Evolutionary conservation across 257 asterid species (phyloP), one percentile per base, ranked within the genome.

Genomic region (Haberlea rhodopensis): DNA sequence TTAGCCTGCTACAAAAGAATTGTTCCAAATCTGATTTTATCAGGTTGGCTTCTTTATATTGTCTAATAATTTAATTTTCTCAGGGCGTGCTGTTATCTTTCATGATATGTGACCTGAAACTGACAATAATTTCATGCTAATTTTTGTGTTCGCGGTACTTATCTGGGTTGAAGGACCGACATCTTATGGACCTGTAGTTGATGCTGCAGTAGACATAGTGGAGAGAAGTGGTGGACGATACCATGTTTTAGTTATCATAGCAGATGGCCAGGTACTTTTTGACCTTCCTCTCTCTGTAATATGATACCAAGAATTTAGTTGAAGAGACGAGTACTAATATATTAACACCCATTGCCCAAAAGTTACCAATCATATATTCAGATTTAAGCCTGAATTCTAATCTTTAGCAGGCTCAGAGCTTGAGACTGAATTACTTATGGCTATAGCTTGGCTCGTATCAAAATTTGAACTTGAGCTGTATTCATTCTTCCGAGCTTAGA

Each of bases 131-230:
- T 45, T 25, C 48, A 15, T 18, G 27, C 58, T 49, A 25, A 34
- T n/a, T 28, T 54, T 43, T 49, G 2, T 63, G 18, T 13, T 18
- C 53, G 37, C 45, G 32, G 8, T 13, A 54, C 62, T 40, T 59
- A 28, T 32, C 63, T 64, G 58, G 23, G 52, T 53, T 72, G 60
- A 70, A 89, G 96, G 96, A 67, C 96, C 95, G 71, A 89, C 96
- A 16, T 86, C 95, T 27, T 86, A 84, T 74, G 95, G 82, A 69
- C 92, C 96, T 10, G 92, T 81, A 22, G 80, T 89, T 65, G 95
- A 86, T 81, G 96, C 92, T 68, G 92, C 96, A 5, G 76, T 89
- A 66, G 90, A 89, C 71, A 84, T 86, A 65, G 96, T 86, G 71
- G 96, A 89, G 86, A 81, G 45, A 81, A 81, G 80, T 58, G 90